Conservation (phyloP, 164 flowering plant genomes). For the Brasenia schreberi region DNA sequence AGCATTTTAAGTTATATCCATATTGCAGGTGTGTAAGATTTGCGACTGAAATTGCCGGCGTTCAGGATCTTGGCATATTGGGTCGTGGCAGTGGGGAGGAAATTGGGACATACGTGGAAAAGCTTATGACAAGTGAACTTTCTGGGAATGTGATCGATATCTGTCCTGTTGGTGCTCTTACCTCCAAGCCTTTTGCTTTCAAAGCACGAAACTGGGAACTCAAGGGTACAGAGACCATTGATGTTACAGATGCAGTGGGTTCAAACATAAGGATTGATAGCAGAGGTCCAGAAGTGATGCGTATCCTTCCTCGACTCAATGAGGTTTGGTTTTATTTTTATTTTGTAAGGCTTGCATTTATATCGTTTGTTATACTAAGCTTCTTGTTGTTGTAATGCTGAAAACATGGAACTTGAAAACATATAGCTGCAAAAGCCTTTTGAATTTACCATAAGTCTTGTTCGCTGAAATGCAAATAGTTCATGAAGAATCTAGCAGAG, state of each 20-base stretch:
- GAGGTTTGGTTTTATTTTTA: constrained; percentile 40
- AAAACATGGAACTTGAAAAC: background rate
- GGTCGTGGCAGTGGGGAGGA: constrained; percentile 99
- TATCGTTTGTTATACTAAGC: background rate
- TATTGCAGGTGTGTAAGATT: constrained; percentile 83
- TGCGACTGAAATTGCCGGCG: constrained; percentile 97
- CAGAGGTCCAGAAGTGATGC: constrained; percentile 99
- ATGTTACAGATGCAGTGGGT: constrained; percentile 97
- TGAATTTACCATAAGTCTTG: background rate
- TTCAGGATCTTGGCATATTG: constrained; percentile 97
- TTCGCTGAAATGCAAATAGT: too few species aligned
- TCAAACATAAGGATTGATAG: constrained; percentile 97
- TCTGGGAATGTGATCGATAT: constrained; percentile 99
- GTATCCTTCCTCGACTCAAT: constrained; percentile 79
- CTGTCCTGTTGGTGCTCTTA: constrained; percentile 97
- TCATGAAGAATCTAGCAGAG: too few species aligned
- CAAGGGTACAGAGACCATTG: constrained; percentile 93
- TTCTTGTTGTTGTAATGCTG: background rate
- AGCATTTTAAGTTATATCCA: too few species aligned
- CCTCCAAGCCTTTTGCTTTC: constrained; percentile 97
- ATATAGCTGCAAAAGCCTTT: background rate
- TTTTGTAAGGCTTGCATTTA: background rate
- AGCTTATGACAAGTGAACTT: constrained; percentile 95
- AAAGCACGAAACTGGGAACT: constrained; percentile 99
- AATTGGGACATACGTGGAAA: constrained; percentile 97